phyloP scores from a whole-genome alignment of 2,329 filamentous ascomycete genomes.

The Thielaviopsis populi region DNA sequence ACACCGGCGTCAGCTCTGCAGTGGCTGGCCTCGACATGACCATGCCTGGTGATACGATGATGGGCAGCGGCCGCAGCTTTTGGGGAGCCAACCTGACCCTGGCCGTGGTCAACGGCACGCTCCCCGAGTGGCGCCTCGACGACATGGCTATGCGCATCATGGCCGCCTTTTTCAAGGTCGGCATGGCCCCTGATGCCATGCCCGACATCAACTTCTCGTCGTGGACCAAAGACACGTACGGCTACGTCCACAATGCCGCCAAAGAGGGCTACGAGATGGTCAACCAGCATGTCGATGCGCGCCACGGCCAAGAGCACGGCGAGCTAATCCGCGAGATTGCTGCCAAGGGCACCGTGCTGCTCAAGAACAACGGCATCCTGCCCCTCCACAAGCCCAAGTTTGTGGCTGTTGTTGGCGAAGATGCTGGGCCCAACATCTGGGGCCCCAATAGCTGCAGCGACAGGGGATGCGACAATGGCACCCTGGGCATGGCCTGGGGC shows the following conservation, averaged over 20 bases:
- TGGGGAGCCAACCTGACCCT: constrained; percentile 83
- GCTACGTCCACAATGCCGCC: constrained; percentile 49
- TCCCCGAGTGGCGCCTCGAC: constrained; percentile 75
- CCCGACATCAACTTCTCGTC: constrained; percentile 67
- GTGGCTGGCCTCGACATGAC: constrained; percentile 68
- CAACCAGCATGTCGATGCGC: constrained; percentile 77
- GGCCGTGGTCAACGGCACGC: constrained; percentile 73
- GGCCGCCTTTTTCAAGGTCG: constrained; percentile 54
- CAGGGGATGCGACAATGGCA: constrained; percentile 44
- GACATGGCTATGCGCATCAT: constrained; percentile 84
- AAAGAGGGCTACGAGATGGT: constrained; percentile 49
- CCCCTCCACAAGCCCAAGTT: constrained; percentile 68
- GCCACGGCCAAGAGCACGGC: constrained; percentile 50
- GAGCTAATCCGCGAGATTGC: constrained; percentile 59
- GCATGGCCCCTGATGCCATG: constrained; percentile 33
- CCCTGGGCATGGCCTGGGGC: constrained; percentile 65
- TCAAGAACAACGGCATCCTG: constrained; percentile 70
- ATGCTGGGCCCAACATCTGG: constrained; percentile 57
- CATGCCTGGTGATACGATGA: constrained; percentile 74
- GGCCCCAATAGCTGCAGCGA: constrained; percentile 71
- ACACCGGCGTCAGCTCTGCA: constrained; percentile 50
- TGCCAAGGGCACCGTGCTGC: constrained; percentile 66
- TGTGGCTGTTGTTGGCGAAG: constrained; percentile 64
- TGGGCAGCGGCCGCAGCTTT: constrained; percentile 57
- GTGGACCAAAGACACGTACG: constrained; percentile 67